These are phyloP conservation scores for Puccinia brachypodii DNA, from an alignment of 1,284 basidiomycete species.

Conservation along the genomic window DNA sequence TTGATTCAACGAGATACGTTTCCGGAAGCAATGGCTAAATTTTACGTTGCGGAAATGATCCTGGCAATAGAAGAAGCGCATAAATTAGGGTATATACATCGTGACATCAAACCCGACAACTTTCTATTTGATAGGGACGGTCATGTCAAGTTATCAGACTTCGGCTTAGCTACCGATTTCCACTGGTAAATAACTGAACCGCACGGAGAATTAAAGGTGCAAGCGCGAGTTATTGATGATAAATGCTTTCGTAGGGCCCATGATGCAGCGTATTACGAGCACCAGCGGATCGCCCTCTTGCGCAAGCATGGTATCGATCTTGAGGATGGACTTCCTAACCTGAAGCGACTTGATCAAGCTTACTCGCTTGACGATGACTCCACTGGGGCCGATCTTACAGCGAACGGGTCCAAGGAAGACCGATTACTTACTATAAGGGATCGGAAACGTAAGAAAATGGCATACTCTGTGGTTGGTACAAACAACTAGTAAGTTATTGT, in stretches of 20 bases:
- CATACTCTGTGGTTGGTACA: constrained; percentile 51
- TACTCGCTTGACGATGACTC: constrained; percentile 65
- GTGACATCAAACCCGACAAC: constrained; percentile 96
- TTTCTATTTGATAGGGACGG: constrained; percentile 90
- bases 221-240: not conserved
- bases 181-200: constrained; percentile 18
- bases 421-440: constrained; percentile 88
- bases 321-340: constrained; percentile 69
- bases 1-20: constrained; percentile 92
- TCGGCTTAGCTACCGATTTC: constrained; percentile 77
- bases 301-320: constrained; percentile 93
- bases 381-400: constrained; percentile 53
- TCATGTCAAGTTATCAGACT: constrained; percentile 92
- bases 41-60: constrained; percentile 98
- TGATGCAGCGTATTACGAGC: constrained; percentile 71
- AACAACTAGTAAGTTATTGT: constrained; percentile 52
- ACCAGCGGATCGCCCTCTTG: constrained; percentile 81
- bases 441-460: constrained; percentile 74
- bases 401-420: constrained; percentile 4
- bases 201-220: not conserved
- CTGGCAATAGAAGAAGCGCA: constrained; percentile 93
- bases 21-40: constrained; percentile 86
- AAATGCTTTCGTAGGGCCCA: constrained; percentile 53
- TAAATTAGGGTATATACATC: constrained; percentile 90
- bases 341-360: constrained; percentile 74